These are phyloP conservation scores for Colletotrichum sidae DNA, from an alignment of 2,329 filamentous ascomycete species.

Conservation along the genomic window DNA sequence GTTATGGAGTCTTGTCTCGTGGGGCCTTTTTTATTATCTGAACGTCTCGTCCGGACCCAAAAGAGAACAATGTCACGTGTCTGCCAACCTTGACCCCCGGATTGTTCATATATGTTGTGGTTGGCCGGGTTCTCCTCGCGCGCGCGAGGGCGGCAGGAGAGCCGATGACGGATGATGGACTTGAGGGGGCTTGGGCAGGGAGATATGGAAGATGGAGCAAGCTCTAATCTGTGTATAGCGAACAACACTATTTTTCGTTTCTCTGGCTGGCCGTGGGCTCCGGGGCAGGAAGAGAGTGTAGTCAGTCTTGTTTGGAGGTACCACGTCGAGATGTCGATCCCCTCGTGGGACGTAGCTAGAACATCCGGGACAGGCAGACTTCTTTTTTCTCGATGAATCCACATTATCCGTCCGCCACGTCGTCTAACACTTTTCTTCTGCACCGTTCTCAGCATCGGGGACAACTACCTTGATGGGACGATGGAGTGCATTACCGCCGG, in stretches of 20 bases:
- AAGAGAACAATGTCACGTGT: constrained; percentile 36
- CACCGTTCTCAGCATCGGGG: no score
- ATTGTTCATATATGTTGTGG: constrained; percentile 29
- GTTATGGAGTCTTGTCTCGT: constrained; percentile 34
- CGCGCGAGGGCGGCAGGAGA: constrained; percentile 7
- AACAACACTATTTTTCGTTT: constrained; percentile 11
- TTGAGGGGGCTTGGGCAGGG: neutral
- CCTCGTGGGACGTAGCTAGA: constrained; percentile 28
- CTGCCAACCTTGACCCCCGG: constrained; percentile 27
- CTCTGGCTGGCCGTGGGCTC: constrained; percentile 14
- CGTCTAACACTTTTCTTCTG: neutral
- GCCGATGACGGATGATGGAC: constrained; percentile 1
- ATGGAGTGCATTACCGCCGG: no score
- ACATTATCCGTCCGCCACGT: constrained; percentile 23
- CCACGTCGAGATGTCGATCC: constrained; percentile 19
- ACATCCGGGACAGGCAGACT: constrained; percentile 33
- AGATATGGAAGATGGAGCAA: constrained; percentile 20
- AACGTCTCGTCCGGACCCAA: constrained; percentile 28
- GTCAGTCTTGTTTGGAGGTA: constrained; percentile 12
- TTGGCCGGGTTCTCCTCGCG: constrained; percentile 23
- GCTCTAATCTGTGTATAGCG: constrained; percentile 37
- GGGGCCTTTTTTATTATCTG: constrained; percentile 28
- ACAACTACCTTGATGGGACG: no score
- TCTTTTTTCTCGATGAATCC: constrained; percentile 31
- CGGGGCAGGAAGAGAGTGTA: constrained; percentile 1